Conservation (phyloP, 1,284 basidiomycete genomes). For the Chalciporus sp. region DNA sequence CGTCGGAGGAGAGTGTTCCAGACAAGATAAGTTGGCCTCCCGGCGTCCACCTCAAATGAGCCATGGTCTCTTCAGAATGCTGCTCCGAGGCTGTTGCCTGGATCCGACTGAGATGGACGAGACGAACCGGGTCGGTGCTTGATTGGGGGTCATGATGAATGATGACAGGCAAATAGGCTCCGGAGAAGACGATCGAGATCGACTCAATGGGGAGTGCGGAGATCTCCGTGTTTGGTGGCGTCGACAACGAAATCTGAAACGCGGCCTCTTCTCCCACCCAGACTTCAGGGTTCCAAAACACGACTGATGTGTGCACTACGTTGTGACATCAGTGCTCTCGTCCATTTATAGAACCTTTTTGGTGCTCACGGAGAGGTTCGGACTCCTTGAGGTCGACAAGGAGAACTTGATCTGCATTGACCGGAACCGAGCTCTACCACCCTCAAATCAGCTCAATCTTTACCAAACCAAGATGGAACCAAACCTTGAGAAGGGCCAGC, state of each 20-base stretch:
- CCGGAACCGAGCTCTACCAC: constrained; percentile 66
- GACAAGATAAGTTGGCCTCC: constrained; percentile 55
- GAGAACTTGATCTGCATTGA: constrained; percentile 53
- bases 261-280: constrained; percentile 62
- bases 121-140: constrained; percentile 14
- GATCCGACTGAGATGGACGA: constrained; percentile 25
- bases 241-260: constrained; percentile 71
- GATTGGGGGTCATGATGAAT: constrained; percentile 44
- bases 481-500: constrained; percentile 68
- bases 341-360: background rate
- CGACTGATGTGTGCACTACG: constrained; percentile 62
- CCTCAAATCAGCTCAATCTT: background rate
- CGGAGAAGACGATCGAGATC: constrained; percentile 58
- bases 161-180: constrained; percentile 46
- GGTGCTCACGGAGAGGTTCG: constrained; percentile 60
- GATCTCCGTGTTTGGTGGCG: constrained; percentile 48
- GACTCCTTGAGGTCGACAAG: constrained; percentile 65
- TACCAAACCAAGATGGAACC: background rate
- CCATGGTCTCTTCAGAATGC: constrained; percentile 29
- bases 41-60: constrained; percentile 57
- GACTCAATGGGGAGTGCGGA: constrained; percentile 59
- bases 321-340: background rate
- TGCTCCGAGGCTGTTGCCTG: constrained; percentile 20
- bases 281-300: constrained; percentile 72
- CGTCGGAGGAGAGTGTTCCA: constrained; percentile 54